Percentiles rank a stretch among this genome's conserved stretches.
Conservation (phyloP, 2,329 filamentous ascomycete genomes). For the Grosmannia huntii region DNA sequence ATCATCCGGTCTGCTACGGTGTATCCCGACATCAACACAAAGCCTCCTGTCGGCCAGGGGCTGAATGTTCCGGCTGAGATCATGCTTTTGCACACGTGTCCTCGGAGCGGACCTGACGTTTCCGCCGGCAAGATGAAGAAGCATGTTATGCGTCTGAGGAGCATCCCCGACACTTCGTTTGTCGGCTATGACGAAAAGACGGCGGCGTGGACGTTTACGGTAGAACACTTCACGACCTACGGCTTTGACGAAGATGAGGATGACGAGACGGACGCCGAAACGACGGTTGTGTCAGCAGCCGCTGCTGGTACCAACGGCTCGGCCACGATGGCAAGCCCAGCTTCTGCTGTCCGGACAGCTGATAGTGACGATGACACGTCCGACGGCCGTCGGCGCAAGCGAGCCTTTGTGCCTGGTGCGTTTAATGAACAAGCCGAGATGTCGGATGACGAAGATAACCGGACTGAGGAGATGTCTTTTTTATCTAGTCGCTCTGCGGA, state of each 20-base stretch:
- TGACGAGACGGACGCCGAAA: slow-evolving; percentile 50
- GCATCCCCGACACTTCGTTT: slow-evolving; percentile 70
- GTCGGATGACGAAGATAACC: slow-evolving; percentile 44
- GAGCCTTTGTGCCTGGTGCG: slow-evolving; percentile 56
- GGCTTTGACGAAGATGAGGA: slow-evolving; percentile 70
- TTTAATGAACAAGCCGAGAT: slow-evolving; percentile 59
- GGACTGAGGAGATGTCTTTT: slow-evolving; percentile 58
- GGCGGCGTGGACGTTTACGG: slow-evolving; percentile 81
- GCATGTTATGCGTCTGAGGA: slow-evolving; percentile 70
- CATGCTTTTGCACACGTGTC: slow-evolving; percentile 86
- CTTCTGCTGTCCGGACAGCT: slow-evolving; percentile 15
- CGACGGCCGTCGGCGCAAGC: slow-evolving; percentile 35
- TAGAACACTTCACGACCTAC: slow-evolving; percentile 96
- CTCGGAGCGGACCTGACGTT: slow-evolving; percentile 57
- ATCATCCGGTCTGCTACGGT: slow-evolving; percentile 73
- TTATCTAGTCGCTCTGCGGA: slow-evolving; percentile 84
- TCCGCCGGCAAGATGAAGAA: slow-evolving; percentile 35
- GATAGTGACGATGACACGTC: slow-evolving; percentile 37
- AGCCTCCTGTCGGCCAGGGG: slow-evolving; percentile 74
- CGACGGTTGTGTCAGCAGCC: slow-evolving; percentile 18
- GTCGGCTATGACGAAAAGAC: slow-evolving; percentile 65
- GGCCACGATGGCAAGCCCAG: slow-evolving; percentile 13
- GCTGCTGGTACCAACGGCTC: slow-evolving; percentile 17
- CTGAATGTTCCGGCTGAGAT: slow-evolving; percentile 86
- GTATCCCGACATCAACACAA: slow-evolving; percentile 63